phyloP scores from a whole-genome alignment of 1,284 basidiomycete species.

The Termitomyces sp. region DNA sequence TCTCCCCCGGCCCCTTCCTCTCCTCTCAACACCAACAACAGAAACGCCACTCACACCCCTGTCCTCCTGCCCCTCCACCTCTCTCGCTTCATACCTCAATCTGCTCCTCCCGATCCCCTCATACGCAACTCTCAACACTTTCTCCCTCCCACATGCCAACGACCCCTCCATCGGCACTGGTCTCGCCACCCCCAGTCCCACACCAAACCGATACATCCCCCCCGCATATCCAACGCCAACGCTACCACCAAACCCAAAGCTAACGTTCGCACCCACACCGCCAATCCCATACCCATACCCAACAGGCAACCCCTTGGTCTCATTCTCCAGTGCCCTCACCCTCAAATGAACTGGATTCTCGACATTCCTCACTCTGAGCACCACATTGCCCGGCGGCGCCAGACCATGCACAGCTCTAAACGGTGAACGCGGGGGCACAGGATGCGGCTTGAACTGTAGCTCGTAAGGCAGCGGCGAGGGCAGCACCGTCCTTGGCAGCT shows the following conservation, averaged over 20 bases:
- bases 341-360: slow-evolving; percentile 56
- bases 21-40: neutral
- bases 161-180: slow-evolving; percentile 35
- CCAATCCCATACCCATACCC: neutral
- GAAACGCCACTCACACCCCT: neutral
- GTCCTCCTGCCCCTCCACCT: neutral
- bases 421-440: slow-evolving; percentile 28
- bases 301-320: slow-evolving; percentile 21
- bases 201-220: slow-evolving; percentile 25
- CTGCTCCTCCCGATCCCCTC: slow-evolving; percentile 53
- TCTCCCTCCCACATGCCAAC: slow-evolving; percentile 50
- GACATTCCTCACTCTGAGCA: slow-evolving; percentile 41
- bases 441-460: slow-evolving; percentile 32
- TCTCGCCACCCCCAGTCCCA: slow-evolving; percentile 38
- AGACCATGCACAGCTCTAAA: slow-evolving; percentile 23
- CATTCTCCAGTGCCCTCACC: slow-evolving; percentile 52
- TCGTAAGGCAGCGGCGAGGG: slow-evolving; percentile 31
- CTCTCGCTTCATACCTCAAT: slow-evolving; percentile 27
- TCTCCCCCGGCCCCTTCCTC: neutral
- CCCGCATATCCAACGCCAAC: neutral
- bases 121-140: slow-evolving; percentile 50
- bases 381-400: neutral
- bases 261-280: slow-evolving; percentile 15
- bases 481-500: slow-evolving; percentile 22
- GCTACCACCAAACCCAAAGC: neutral